Evolutionary conservation across 768 basidiomycete genomes (phyloP), one percentile per base, ranked within the genome.

Genomic region (Pisolithus tinctorius): DNA sequence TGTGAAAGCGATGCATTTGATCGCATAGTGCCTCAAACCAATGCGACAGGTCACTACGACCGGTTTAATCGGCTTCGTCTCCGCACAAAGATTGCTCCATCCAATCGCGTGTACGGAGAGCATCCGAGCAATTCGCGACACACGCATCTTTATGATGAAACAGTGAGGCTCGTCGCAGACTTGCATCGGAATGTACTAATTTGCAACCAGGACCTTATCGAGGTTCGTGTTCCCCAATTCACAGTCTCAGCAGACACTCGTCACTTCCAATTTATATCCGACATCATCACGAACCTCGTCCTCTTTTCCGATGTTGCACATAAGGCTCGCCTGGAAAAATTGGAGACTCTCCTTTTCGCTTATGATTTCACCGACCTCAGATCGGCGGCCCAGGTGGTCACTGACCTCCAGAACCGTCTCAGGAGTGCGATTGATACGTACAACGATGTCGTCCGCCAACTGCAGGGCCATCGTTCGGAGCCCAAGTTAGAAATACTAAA

Each of bases 51-150:
- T 54, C 86, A 84, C 44, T 92, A 93, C 63, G 94, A 97, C 75
- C 93, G 90, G 64, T 95, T 95, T 73, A 98, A 98, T 68, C 84
- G 86, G 39, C 77, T 96, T 8, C 84, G 94, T 34, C 71, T 93
- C 47, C 84, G 84, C 41, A 90, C 84, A 57, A 82, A 80, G 54
- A 69, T 84, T 29, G 82, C 83, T 30, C 78, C 81, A 10, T 71
- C 74, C 30, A 63, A 69, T n/a, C 65, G 62, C 10, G 64, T 71
- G 14, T 74, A 80, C n/a, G 69, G 71, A 37, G 64, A 65, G 40
- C 61, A 66, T 17, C 45, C 55, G 6, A 63, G 66, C 20, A 48
- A 43, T 49, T 51, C 60, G 17, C 60, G 63, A 26, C 56, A 65
- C 13, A 60, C 64, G 6, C 86, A 89, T 63, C 62, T 89, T 29